These are phyloP conservation scores for Powellomyces hirtus DNA, from an alignment of 192 early-diverging fungal genomes.

Conservation along the genomic window DNA sequence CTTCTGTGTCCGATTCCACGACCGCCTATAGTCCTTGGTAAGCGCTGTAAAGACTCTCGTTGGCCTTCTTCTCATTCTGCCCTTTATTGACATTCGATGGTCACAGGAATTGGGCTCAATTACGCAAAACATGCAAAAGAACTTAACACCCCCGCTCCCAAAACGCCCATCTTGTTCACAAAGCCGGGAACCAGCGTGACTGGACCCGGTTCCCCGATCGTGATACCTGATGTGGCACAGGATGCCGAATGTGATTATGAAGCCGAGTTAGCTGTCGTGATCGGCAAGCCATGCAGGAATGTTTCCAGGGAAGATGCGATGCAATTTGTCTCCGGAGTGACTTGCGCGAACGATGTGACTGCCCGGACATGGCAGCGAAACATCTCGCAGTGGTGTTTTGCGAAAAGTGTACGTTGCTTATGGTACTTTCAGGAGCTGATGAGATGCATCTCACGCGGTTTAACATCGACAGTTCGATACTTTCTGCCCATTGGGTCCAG, in stretches of 20 bases:
- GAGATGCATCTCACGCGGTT: too few species aligned
- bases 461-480: conserved; percentile 52
- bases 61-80: background rate
- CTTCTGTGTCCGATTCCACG: background rate
- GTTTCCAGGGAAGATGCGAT: conserved; percentile 48
- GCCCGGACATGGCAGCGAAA: conserved; percentile 59
- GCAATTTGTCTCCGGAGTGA: conserved; percentile 56
- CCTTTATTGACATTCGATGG: background rate
- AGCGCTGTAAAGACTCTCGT: background rate
- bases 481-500: conserved; percentile 58
- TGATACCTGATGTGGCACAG: conserved; percentile 45
- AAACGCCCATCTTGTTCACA: conserved; percentile 57
- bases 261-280: conserved; percentile 61
- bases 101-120: conserved; percentile 61
- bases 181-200: conserved; percentile 46
- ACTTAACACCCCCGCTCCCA: conserved; percentile 46
- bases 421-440: too few species aligned
- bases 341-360: conserved; percentile 59
- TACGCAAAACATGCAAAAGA: conserved; percentile 58
- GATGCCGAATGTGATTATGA: conserved; percentile 62
- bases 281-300: conserved; percentile 51
- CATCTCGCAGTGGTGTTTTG: conserved; percentile 59
- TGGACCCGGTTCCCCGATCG: conserved; percentile 43
- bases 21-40: background rate
- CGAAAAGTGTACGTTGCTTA: conserved; percentile 43